Evolutionary conservation across 345 rosid genomes (phyloP).

Genomic region (Salix exigua): DNA sequence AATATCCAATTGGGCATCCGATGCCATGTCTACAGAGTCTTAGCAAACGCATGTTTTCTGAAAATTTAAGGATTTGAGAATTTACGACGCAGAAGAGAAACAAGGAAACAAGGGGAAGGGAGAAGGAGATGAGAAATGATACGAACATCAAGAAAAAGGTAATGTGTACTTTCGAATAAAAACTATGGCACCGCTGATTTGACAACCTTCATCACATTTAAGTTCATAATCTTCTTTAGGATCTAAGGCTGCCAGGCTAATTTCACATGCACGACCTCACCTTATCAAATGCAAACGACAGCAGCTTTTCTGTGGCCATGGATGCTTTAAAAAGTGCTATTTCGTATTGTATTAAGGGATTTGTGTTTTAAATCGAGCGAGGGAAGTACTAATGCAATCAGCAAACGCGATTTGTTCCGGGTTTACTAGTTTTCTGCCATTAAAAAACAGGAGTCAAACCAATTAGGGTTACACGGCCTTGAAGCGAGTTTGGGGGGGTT

Average conservation of each 20-base stretch:
- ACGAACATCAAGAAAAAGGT: conserved; percentile 29
- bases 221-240: not conserved
- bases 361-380: not conserved
- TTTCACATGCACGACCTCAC: conserved; percentile 23
- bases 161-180: conserved; percentile 33
- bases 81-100: conserved; percentile 7
- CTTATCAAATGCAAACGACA: conserved; percentile 23
- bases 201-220: conserved; percentile 2
- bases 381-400: conserved; percentile 15
- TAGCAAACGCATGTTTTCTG: conserved; percentile 2
- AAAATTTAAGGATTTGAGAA: conserved; percentile 10
- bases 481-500: not conserved
- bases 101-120: conserved; percentile 5
- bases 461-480: conserved; percentile 6
- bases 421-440: conserved; percentile 2
- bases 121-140: conserved; percentile 11
- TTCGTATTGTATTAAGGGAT: not conserved
- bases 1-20: conserved; percentile 6
- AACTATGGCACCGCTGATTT: conserved; percentile 24
- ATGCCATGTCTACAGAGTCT: conserved; percentile 23
- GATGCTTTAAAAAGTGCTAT: not conserved
- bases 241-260: conserved; percentile 34
- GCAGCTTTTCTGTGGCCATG: conserved; percentile 24
- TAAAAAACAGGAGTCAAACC: conserved; percentile 1
- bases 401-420: conserved; percentile 13